These are phyloP conservation scores for Aspergillus unguis DNA, from an alignment of 2,329 filamentous ascomycete species.

Conservation along the genomic window DNA sequence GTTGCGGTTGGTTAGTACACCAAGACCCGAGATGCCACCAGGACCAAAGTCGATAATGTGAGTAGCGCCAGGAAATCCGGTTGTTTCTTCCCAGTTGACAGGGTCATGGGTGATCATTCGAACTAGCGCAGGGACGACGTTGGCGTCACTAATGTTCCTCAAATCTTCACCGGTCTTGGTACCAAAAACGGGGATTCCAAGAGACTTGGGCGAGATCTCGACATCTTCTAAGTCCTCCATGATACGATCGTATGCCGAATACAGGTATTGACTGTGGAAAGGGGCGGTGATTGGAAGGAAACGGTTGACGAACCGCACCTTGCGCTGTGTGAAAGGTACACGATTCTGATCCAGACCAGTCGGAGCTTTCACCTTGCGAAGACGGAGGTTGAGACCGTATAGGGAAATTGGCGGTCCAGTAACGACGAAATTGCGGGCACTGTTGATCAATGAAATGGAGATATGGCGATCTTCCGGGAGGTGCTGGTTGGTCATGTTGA, in stretches of 20 bases:
- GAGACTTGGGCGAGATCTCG: slow-evolving; percentile 65
- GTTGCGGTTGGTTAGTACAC: slow-evolving; percentile 94
- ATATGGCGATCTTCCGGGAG: slow-evolving; percentile 90
- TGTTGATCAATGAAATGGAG: slow-evolving; percentile 92
- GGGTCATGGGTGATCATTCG: slow-evolving; percentile 92
- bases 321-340: slow-evolving; percentile 91
- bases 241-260: slow-evolving; percentile 75
- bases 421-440: slow-evolving; percentile 92
- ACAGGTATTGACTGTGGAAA: slow-evolving; percentile 94
- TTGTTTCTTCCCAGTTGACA: slow-evolving; percentile 95
- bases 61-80: slow-evolving; percentile 82
- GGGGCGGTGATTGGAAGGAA: slow-evolving; percentile 97
- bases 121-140: slow-evolving; percentile 81
- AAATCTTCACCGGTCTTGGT: slow-evolving; percentile 87
- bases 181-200: slow-evolving; percentile 84
- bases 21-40: slow-evolving; percentile 92
- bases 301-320: slow-evolving; percentile 92
- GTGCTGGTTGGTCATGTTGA: slow-evolving; percentile 95
- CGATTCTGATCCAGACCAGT: slow-evolving; percentile 96
- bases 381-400: slow-evolving; percentile 89
- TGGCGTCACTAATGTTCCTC: slow-evolving; percentile 64
- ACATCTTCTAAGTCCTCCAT: slow-evolving; percentile 83
- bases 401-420: slow-evolving; percentile 93
- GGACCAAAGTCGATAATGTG: slow-evolving; percentile 97
- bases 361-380: slow-evolving; percentile 94